Evolutionary conservation across 2,329 filamentous ascomycete genomes (phyloP), one percentile per base, ranked within the genome.

Genomic region (Xylariaceae sp.): DNA sequence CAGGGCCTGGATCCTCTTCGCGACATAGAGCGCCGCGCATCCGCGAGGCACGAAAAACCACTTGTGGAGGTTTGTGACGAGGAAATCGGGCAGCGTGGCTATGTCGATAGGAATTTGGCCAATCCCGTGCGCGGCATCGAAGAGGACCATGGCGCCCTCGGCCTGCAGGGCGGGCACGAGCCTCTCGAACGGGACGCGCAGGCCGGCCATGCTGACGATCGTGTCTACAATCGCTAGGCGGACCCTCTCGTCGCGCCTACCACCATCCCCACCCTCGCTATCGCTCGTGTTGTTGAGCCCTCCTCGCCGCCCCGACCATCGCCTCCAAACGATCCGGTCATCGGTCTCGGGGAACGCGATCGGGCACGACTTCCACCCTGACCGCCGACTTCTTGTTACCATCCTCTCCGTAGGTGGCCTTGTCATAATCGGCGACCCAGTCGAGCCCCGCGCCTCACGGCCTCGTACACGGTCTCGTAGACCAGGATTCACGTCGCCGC

Each of bases 31-130:
- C 7, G 83, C 62, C 0, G 80, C 80, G 50, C 74, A 78, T 36
- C 74, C 76, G 33, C 82, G 72, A 4, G 82, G 82, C 13, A 74
- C 71, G 50, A 73, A 78, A 6, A 85, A 69, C 82, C 81, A 86
- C 50, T 83, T 83, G 57, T 83, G 76, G 46, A 74, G 73, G 51
- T 85, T 85, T 34, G 68, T 75, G 11, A 82, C 71, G 50, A 83
- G 76, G 62, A 85, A 85, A 55, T 85, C 81, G 0, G 79, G 71
- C 13, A 85, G 57, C n/a, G 51, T 49, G 0, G 51, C 51, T 18
- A 86, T 59, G 54, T 84, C 69, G 4, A 85, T 55, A 2, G 71
- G 66, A 9, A 85, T 67, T 34, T 83, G 76, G 0, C 82, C 82
- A 14, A 83, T 63, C 0, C 74, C 73, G 56, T 86, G 82, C 0